A percentile compares a stretch with the other conserved stretches of the same genome.
These are phyloP conservation scores for Dothistroma pini DNA, from an alignment of 2,329 filamentous ascomycete species.

Conservation along the genomic window DNA sequence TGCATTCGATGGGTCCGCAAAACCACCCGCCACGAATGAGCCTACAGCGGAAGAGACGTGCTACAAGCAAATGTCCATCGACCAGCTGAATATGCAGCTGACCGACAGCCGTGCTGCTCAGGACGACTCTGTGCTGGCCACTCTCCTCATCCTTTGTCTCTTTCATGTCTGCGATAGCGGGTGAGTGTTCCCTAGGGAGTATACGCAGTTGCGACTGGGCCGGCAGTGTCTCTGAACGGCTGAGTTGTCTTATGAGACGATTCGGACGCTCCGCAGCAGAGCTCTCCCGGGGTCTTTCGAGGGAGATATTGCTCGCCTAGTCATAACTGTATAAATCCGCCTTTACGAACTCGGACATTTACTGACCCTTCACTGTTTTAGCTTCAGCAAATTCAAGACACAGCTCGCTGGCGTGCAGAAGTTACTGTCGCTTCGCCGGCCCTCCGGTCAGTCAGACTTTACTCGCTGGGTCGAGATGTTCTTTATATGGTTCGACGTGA, in stretches of 20 bases:
- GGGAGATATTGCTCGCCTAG: too few species aligned
- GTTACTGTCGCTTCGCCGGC: conserved; percentile 72
- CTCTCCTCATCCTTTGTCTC: conserved; percentile 80
- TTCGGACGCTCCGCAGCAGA: too few species aligned
- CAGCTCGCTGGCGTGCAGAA: conserved; percentile 93
- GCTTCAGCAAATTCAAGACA: conserved; percentile 86
- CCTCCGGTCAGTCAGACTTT: conserved; percentile 58
- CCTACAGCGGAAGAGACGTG: conserved; percentile 72
- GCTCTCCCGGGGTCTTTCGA: too few species aligned
- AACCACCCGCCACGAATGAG: conserved; percentile 46
- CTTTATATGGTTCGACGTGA: conserved; percentile 92
- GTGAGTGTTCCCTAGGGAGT: too few species aligned
- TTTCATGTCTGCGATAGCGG: conserved; percentile 89
- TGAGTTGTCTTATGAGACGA: too few species aligned
- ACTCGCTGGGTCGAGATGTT: conserved; percentile 88
- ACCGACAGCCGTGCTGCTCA: conserved; percentile 70
- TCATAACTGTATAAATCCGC: too few species aligned
- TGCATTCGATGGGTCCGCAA: conserved; percentile 25
- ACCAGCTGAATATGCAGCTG: conserved; percentile 77
- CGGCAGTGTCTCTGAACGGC: too few species aligned
- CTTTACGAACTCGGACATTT: too few species aligned
- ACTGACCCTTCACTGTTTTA: conserved; percentile 33
- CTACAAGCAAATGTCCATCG: conserved; percentile 80
- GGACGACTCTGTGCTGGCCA: conserved; percentile 83
- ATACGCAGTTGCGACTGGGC: too few species aligned